Conservation (phyloP, 2,329 filamentous ascomycete species). For the Venturia pyrina region DNA sequence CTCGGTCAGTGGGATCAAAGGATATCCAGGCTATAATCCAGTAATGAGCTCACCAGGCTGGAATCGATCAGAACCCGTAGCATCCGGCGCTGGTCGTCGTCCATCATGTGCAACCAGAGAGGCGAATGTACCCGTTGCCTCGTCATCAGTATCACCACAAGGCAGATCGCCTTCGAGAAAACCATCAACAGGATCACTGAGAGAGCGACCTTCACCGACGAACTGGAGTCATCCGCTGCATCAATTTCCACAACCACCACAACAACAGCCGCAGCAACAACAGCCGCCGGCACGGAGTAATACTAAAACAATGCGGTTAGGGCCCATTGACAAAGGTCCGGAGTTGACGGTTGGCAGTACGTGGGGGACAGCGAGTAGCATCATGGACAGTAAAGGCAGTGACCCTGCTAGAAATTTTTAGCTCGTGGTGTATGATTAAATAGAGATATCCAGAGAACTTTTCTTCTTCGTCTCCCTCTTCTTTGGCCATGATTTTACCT, state of each 20-base stretch:
- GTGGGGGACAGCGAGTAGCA: background rate
- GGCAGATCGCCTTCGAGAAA: background rate
- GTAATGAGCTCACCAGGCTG: background rate
- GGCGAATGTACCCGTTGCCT: background rate
- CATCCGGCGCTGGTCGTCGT: background rate
- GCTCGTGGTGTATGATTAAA: background rate
- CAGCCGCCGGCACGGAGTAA: background rate
- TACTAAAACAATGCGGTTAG: background rate
- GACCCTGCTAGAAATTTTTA: conserved; percentile 1
- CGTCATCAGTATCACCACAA: background rate
- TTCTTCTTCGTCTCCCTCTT: background rate
- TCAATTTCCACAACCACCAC: background rate
- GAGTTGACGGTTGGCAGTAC: background rate
- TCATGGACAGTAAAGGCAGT: background rate
- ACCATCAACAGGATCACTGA: background rate
- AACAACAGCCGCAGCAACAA: background rate
- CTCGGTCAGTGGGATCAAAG: background rate
- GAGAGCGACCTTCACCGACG: conserved; percentile 7
- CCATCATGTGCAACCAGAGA: background rate
- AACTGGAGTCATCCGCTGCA: conserved; percentile 7
- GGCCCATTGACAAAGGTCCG: background rate
- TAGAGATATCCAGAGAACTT: background rate
- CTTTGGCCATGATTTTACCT: background rate
- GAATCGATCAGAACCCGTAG: background rate
- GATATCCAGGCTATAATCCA: background rate